Evolutionary conservation across 2,329 filamentous ascomycete species (phyloP), one percentile per base, ranked within the genome.

Genomic region (Zymoseptoria brevis): DNA sequence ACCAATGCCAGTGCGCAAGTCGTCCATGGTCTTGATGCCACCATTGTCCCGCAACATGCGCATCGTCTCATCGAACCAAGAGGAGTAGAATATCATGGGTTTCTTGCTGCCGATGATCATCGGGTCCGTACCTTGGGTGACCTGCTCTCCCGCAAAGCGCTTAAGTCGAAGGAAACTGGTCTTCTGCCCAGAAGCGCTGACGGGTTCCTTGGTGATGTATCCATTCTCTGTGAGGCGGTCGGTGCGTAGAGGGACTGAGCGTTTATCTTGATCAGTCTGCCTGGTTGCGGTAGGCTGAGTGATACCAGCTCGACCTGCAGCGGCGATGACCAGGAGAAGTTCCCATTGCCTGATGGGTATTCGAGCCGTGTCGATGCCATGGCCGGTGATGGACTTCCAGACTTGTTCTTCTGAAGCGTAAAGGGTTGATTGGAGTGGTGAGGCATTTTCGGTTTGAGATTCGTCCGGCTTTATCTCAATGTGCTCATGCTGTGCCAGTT

Each of bases 161-260:
- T 76, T 78, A 59, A 85, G 74, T 1, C 76, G 80, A 26, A 83
- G 81, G 6, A 84, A 70, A 68, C 82, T 86, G 0, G 83, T 86
- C 52, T 79, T 77, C 5, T 76, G 71, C 3, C 78, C 76, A 59
- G 76, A 76, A 21, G 75, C 73, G 29, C 80, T 74, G 19, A 82
- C 75, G 8, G 73, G 68, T 56, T 75, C 75, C 66, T 87, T 87
- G 49, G 79, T 76, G 57, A 87, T 86, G 67, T 87, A 86, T 0
- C 84, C 84, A 63, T 82, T 84, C 41, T 75, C 70, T 5, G 77
- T 76, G 48, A 87, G 74, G 2, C 75, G 71, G 61, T 85, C 81
- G 2, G 84, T 87, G 48, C 84, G 76, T 61, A 81, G 77, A 1
- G 84, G 84, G 2, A 87, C 80, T 1, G 84, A 87, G 52, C 84